Percentiles rank a stretch among this genome's conserved stretches.
phyloP scores from a whole-genome alignment of 345 rosid genomes.

The Moricandia arvensis region DNA sequence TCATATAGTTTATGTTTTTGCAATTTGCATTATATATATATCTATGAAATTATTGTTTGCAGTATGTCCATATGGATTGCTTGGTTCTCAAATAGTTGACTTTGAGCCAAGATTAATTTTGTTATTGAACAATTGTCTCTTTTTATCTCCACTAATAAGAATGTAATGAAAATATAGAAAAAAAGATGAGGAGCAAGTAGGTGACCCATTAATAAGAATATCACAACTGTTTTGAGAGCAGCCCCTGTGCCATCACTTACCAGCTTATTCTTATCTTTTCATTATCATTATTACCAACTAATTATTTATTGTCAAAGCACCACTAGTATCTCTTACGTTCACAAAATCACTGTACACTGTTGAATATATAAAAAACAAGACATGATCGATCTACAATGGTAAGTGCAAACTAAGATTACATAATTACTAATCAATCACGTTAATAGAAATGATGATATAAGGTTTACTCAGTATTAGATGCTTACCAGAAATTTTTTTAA shows the following conservation, averaged over 20 bases:
- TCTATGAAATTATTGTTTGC: background rate
- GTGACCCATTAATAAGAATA: constrained; percentile 37
- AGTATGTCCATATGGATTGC: background rate
- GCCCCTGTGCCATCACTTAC: constrained; percentile 12
- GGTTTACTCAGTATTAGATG: background rate
- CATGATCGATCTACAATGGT: background rate
- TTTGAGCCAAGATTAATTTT: background rate
- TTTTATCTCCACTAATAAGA: background rate
- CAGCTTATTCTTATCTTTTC: constrained; percentile 36
- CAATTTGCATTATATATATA: background rate
- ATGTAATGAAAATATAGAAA: constrained; percentile 5
- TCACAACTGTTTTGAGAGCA: constrained; percentile 30
- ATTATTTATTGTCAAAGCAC: background rate
- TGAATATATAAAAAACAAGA: background rate
- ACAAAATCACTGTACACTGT: background rate
- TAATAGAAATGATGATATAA: background rate
- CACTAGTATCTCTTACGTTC: background rate
- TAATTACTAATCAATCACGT: background rate
- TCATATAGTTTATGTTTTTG: background rate
- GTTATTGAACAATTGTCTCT: background rate
- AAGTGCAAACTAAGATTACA: background rate
- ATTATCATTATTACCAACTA: constrained; percentile 1
- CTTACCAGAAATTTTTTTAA: background rate
- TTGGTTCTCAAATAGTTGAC: background rate
- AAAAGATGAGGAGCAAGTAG: constrained; percentile 23